A percentile compares a stretch with the other conserved stretches of the same genome.
phyloP scores from a whole-genome alignment of 2,329 filamentous ascomycete species.

The Trichoderma hamatum region DNA sequence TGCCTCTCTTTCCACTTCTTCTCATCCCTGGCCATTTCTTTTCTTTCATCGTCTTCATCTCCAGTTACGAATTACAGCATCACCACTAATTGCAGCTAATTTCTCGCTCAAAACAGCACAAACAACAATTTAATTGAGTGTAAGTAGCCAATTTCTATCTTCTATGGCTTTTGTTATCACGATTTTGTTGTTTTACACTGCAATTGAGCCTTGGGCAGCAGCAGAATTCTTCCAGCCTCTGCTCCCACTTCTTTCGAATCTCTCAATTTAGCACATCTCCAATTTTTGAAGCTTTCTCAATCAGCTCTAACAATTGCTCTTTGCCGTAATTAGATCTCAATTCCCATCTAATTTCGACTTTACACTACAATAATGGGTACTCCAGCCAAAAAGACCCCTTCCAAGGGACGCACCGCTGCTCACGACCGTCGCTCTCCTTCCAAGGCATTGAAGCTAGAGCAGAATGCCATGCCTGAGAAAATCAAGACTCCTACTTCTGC shows the following conservation, averaged over 20 bases:
- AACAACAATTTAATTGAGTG: not conserved
- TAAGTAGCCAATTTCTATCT: not conserved
- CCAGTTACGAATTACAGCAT: not conserved
- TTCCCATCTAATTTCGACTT: not conserved
- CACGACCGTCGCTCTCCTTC: slow-evolving; percentile 25
- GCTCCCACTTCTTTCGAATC: not conserved
- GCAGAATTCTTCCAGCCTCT: not conserved
- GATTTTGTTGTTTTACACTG: not conserved
- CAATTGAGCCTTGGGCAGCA: not conserved
- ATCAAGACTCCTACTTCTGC: slow-evolving; percentile 8
- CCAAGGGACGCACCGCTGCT: slow-evolving; percentile 31
- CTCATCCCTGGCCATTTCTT: not conserved
- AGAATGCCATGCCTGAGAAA: not conserved
- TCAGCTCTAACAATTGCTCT: not conserved
- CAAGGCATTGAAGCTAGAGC: slow-evolving; percentile 23
- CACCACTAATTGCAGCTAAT: not conserved
- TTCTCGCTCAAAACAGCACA: not conserved
- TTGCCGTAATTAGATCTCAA: not conserved
- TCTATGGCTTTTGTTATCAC: not conserved
- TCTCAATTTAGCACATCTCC: not conserved
- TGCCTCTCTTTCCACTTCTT: not conserved
- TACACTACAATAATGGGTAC: slow-evolving; percentile 26
- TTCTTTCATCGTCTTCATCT: slow-evolving; percentile 3
- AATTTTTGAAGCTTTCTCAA: not conserved
- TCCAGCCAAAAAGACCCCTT: slow-evolving; percentile 30